Base-by-base conservation (phyloP, 177 flowering plant genomes). In the Vitis hybrid region DNA sequence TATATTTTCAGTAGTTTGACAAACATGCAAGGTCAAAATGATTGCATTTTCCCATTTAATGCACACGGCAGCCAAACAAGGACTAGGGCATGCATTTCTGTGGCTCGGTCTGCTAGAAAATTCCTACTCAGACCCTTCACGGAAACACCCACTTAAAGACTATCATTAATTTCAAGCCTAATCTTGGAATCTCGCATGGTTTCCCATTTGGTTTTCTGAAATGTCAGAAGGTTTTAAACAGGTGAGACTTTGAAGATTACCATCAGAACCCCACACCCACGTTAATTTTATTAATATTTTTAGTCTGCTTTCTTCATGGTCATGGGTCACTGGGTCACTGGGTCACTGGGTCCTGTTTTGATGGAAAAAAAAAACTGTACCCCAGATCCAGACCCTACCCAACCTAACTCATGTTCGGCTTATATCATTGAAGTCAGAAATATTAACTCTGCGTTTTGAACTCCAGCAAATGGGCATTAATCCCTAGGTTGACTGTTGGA, bases 191-290 rank as follows among this genome's bases (percentile, higher is more conserved):
- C 67, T 62, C 51, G 15, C 7, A 21, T 51, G 66, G 16, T 19
- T 69, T 69, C 66, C 61, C 51, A 63, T 53, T 55, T 52, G 21
- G 13, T 14, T 18, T 26, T 31, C 52, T 16, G 19, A 16, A 39
- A 5, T 57, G 51, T 67, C 62, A 67, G 56, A 57, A 49, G 26
- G 56, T 5, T 21, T 57, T 18, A 18, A 39, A 39, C 22, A 22
- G 10, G 1, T 1, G 39, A 8, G 61, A 13, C 67, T 60, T 60
- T 31, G 65, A 69, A 69, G 60, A 52, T 5, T 39, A 39, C 45
- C 45, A 39, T 53, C 16, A 53, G 12, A 53, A 57, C 9, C 29
- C 60, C 60, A 18, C 26, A 57, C 71, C 65, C 65, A 60, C 65
- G 48, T 50, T 69, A 19, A 13, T 69, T 16, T 69, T 13, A 39